Conservation (phyloP, 371 early-diverging fungal species). For the Saksenaea oblongispora region DNA sequence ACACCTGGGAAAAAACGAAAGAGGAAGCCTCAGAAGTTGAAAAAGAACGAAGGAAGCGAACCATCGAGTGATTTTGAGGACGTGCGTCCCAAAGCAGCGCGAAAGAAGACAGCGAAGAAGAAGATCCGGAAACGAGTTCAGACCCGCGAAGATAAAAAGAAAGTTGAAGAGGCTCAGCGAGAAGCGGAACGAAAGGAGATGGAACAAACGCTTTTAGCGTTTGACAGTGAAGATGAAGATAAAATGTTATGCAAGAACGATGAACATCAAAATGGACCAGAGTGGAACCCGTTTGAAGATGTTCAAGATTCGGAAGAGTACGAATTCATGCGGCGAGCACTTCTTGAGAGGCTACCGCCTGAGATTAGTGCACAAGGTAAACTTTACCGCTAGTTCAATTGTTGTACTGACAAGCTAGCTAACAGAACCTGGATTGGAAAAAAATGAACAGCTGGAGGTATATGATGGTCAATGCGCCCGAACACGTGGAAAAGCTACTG, state of each 20-base stretch:
- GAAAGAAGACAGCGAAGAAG: not conserved
- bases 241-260: not conserved
- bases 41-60: not conserved
- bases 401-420: not conserved
- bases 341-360: slow-evolving; percentile 17
- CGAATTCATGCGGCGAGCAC: slow-evolving; percentile 37
- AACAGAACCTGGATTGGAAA: not conserved
- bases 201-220: not conserved
- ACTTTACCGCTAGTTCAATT: not conserved
- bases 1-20: not conserved
- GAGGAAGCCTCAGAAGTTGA: not conserved
- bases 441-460: not conserved
- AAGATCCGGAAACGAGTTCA: not conserved
- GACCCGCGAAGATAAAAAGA: not conserved
- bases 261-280: not conserved
- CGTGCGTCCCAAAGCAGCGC: not conserved
- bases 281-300: slow-evolving; percentile 34
- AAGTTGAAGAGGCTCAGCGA: not conserved
- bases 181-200: not conserved
- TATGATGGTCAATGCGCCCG: not conserved
- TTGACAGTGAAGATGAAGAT: not conserved
- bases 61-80: not conserved
- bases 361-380: not conserved
- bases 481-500: not conserved
- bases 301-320: slow-evolving; percentile 46